These are phyloP conservation scores for Cryptosporidium meleagridis DNA, from an alignment of 169 alveolate species.

Conservation along the genomic window DNA sequence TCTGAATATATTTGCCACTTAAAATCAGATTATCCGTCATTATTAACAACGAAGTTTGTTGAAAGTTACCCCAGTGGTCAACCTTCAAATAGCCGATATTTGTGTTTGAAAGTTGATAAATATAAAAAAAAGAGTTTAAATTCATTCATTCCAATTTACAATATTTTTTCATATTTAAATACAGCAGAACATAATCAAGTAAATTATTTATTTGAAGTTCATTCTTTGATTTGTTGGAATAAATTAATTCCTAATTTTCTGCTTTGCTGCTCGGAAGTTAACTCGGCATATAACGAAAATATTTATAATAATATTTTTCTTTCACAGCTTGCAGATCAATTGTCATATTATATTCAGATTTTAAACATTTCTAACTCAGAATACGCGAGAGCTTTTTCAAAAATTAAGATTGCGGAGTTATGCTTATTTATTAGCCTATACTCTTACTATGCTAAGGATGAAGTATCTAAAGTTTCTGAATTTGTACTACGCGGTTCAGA, in stretches of 20 bases:
- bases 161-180: slow-evolving; percentile 27
- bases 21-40: background rate
- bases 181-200: background rate
- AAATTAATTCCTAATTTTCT: slow-evolving; percentile 28
- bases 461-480: slow-evolving; percentile 4
- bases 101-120: background rate
- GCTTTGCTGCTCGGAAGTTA: background rate
- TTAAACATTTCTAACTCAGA: background rate
- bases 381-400: background rate
- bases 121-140: background rate
- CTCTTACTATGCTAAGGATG: slow-evolving; percentile 9
- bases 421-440: slow-evolving; percentile 37
- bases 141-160: background rate
- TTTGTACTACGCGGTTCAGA: background rate
- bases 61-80: background rate
- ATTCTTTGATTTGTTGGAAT: slow-evolving; percentile 31
- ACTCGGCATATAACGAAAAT: background rate
- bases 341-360: background rate
- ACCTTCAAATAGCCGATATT: background rate
- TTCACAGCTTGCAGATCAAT: slow-evolving; percentile 41
- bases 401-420: slow-evolving; percentile 22
- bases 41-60: background rate
- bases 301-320: background rate
- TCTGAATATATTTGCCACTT: slow-evolving; percentile 16
- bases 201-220: background rate